Conservation (phyloP, 345 rosid genomes). For the Salix koriyanagi region DNA sequence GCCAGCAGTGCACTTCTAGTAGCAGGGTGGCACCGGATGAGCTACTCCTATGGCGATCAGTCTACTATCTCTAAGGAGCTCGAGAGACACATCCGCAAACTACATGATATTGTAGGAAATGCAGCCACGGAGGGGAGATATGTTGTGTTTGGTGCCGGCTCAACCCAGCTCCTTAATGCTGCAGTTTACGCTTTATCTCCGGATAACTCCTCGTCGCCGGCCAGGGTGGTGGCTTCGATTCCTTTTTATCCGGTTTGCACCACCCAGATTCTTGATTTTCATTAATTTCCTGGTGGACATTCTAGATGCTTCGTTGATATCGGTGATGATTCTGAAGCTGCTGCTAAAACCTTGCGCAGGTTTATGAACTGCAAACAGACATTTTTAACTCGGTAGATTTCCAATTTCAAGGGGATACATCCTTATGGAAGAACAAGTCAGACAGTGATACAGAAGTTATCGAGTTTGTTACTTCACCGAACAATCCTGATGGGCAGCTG, state of each 20-base stretch:
- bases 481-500: slow-evolving; percentile 68
- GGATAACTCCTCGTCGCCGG: slow-evolving; percentile 38
- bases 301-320: background rate
- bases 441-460: slow-evolving; percentile 26
- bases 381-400: slow-evolving; percentile 32
- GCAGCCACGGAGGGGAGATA: slow-evolving; percentile 47
- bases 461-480: slow-evolving; percentile 74
- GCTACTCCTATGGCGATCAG: slow-evolving; percentile 29
- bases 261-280: background rate
- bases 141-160: slow-evolving; percentile 57
- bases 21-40: slow-evolving; percentile 61
- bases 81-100: slow-evolving; percentile 37
- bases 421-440: slow-evolving; percentile 29
- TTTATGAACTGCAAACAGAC: slow-evolving; percentile 41
- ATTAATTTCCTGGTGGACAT: background rate
- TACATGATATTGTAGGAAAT: slow-evolving; percentile 52
- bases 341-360: slow-evolving; percentile 16
- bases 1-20: slow-evolving; percentile 40
- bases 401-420: slow-evolving; percentile 52
- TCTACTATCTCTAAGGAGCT: slow-evolving; percentile 32
- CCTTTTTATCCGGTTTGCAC: slow-evolving; percentile 52
- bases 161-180: slow-evolving; percentile 62
- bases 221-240: slow-evolving; percentile 43
- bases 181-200: slow-evolving; percentile 56
- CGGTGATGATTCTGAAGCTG: background rate